phyloP scores from a whole-genome alignment of 371 early-diverging fungal genomes.

The Dentiscutata heterogama region DNA sequence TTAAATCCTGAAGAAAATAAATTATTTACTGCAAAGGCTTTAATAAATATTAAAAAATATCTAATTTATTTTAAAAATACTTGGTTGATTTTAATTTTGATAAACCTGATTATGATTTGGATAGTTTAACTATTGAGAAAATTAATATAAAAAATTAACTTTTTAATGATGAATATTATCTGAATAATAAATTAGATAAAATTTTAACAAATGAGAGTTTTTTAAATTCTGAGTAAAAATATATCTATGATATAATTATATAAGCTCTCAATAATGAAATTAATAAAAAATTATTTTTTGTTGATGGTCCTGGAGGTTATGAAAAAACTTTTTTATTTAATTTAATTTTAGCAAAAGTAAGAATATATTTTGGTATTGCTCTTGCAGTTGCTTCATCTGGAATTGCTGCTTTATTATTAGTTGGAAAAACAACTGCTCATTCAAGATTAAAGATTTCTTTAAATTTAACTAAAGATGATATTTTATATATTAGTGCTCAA shows the following conservation, averaged over 20 bases:
- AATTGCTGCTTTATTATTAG: too few species aligned
- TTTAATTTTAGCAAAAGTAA: slow-evolving; percentile 37
- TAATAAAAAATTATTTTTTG: slow-evolving; percentile 38
- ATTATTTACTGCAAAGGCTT: too few species aligned
- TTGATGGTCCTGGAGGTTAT: slow-evolving; percentile 46
- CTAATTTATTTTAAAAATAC: too few species aligned
- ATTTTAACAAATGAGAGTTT: too few species aligned
- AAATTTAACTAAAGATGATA: slow-evolving; percentile 15
- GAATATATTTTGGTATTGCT: slow-evolving; percentile 12
- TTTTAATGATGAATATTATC: too few species aligned
- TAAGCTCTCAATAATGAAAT: not conserved
- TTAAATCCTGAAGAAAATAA: too few species aligned
- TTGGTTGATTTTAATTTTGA: not conserved
- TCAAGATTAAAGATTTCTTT: slow-evolving; percentile 49
- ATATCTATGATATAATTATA: not conserved
- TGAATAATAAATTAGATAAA: too few species aligned
- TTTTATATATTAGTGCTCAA: slow-evolving; percentile 34
- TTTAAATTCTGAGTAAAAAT: slow-evolving; percentile 5
- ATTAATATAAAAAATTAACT: too few species aligned
- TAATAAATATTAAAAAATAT: too few species aligned
- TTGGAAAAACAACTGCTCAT: too few species aligned
- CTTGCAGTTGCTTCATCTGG: slow-evolving; percentile 47
- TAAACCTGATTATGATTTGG: not conserved
- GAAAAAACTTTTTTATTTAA: slow-evolving; percentile 49
- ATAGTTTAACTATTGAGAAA: too few species aligned